These are phyloP conservation scores for Backusella mclennaniae DNA, from an alignment of 192 early-diverging fungal genomes.

Conservation along the genomic window DNA sequence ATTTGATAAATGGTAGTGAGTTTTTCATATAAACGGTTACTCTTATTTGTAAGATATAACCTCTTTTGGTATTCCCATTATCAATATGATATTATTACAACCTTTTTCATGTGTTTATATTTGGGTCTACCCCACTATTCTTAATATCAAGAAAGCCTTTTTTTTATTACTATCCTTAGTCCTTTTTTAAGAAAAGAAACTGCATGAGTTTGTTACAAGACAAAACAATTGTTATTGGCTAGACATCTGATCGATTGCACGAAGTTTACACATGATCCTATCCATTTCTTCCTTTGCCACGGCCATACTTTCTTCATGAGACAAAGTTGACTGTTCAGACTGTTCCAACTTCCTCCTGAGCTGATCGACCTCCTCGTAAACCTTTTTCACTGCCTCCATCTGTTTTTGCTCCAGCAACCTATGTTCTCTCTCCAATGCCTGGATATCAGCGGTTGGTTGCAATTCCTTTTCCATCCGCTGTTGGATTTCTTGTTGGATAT, in stretches of 20 bases:
- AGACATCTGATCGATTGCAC: conserved; percentile 18
- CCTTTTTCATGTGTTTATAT: too few species aligned
- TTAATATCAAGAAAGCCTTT: background rate
- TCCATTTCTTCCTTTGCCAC: conserved; percentile 29
- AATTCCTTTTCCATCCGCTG: conserved; percentile 9
- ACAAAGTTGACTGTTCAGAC: conserved; percentile 11
- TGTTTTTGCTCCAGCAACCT: conserved; percentile 15
- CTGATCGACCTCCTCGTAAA: conserved; percentile 16
- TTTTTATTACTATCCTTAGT: too few species aligned
- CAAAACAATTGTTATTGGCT: background rate
- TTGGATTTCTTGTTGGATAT: conserved; percentile 24
- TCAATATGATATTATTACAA: too few species aligned
- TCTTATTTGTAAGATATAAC: too few species aligned
- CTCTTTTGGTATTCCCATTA: too few species aligned
- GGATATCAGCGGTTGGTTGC: background rate
- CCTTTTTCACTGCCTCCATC: conserved; percentile 16
- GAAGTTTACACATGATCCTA: conserved; percentile 23
- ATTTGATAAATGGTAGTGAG: too few species aligned
- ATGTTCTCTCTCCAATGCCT: conserved; percentile 19
- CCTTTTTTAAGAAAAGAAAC: background rate
- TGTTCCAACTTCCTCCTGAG: conserved; percentile 14
- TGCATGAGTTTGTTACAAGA: background rate
- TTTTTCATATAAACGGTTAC: too few species aligned
- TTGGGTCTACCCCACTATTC: too few species aligned
- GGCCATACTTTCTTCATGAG: conserved; percentile 19